Percentiles rank a stretch among this genome's conserved stretches.
Conservation (phyloP, 495 filamentous ascomycete species). For the Lepidopterella palustris region DNA sequence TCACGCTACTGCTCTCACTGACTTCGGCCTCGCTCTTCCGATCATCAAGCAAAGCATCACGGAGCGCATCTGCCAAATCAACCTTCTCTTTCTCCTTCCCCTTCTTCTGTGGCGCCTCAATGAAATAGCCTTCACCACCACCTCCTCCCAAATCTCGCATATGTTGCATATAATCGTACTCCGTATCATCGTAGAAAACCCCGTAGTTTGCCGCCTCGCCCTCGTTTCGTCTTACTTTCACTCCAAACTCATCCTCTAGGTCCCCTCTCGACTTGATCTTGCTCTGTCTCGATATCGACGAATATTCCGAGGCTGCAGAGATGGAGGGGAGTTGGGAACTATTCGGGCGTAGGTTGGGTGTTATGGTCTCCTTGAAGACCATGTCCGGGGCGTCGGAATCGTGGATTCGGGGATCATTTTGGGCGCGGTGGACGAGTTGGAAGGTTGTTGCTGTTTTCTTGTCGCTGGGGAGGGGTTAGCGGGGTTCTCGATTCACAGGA, state of each 20-base stretch:
- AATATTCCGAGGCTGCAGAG: constrained; percentile 23
- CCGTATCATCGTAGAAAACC: constrained; percentile 79
- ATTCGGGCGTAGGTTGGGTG: constrained; percentile 26
- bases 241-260: constrained; percentile 69
- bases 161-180: constrained; percentile 99
- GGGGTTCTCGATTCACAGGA: constrained; percentile 6
- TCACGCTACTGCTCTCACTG: constrained; percentile 23
- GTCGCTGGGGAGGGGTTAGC: constrained; percentile 51
- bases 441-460: constrained; percentile 92
- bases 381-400: constrained; percentile 74
- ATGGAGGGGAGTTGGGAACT: constrained; percentile 34
- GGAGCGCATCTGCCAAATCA: constrained; percentile 76
- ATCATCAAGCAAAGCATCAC: constrained; percentile 43
- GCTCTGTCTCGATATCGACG: constrained; percentile 30
- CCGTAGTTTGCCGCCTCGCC: constrained; percentile 94
- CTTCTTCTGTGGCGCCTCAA: constrained; percentile 60
- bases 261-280: constrained; percentile 64
- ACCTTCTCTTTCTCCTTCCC: constrained; percentile 64
- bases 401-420: constrained; percentile 94
- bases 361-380: constrained; percentile 53
- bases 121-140: constrained; percentile 62
- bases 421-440: constrained; percentile 87
- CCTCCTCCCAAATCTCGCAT: constrained; percentile 68
- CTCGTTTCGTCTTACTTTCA: constrained; percentile 72
- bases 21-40: constrained; percentile 45